Conservation (phyloP, 331 rosid genomes). For the Malus hybrid region DNA sequence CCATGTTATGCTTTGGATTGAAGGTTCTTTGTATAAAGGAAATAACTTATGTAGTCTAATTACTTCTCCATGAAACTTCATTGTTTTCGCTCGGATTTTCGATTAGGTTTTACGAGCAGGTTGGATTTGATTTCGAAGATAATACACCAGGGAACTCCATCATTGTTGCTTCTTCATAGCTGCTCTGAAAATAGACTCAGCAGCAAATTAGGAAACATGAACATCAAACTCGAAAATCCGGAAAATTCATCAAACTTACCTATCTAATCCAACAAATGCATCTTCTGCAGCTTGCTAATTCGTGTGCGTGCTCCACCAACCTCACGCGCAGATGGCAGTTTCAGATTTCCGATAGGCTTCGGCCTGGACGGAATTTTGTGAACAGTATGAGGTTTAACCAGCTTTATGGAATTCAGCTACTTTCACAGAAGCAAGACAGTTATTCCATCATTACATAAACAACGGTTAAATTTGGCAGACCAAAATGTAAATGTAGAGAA, state of each 20-base stretch:
- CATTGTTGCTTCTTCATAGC: neutral
- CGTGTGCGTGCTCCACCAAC: neutral
- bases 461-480: neutral
- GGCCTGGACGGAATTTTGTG: slow-evolving; percentile 30
- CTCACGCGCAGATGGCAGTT: slow-evolving; percentile 21
- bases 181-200: neutral
- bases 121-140: neutral
- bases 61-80: neutral
- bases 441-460: neutral
- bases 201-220: neutral
- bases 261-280: neutral
- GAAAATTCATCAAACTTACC: neutral
- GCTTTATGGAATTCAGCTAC: slow-evolving; percentile 19
- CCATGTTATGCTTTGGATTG: neutral
- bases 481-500: no score
- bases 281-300: neutral
- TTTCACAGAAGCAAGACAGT: neutral
- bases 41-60: neutral
- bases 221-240: neutral
- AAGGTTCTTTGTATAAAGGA: slow-evolving; percentile 7
- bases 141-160: neutral
- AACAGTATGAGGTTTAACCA: neutral
- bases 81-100: neutral
- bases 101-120: neutral
- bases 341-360: slow-evolving; percentile 30